Evolutionary conservation across 345 rosid genomes (phyloP).

Genomic region (Leavenworthia alabamica): DNA sequence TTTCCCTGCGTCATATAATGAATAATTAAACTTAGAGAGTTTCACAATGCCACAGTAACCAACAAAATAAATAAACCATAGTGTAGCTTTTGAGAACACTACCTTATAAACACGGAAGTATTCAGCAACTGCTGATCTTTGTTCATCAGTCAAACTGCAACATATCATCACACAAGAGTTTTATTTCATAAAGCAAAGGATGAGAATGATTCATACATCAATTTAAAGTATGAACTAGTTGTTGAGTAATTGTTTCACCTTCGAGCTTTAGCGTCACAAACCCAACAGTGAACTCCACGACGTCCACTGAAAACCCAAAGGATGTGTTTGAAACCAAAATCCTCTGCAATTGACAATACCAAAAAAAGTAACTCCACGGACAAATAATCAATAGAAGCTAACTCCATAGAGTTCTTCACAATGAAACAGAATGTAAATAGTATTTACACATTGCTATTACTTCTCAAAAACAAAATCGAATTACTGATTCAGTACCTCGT

Average conservation of each 20-base stretch:
- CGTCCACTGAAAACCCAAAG: slow-evolving; percentile 97
- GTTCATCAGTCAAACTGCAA: slow-evolving; percentile 79
- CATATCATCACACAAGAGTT: not conserved
- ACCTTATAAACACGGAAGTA: slow-evolving; percentile 88
- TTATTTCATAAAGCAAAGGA: not conserved
- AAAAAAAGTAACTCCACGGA: not conserved
- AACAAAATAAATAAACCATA: not conserved
- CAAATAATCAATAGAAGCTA: too few species aligned
- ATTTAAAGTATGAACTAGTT: not conserved
- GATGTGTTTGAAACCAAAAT: slow-evolving; percentile 82
- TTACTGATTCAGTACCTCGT: too few species aligned
- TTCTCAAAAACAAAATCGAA: too few species aligned
- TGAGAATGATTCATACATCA: not conserved
- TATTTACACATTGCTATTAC: too few species aligned
- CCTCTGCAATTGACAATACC: slow-evolving; percentile 47
- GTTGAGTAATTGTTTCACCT: slow-evolving; percentile 39
- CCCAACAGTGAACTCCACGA: slow-evolving; percentile 98
- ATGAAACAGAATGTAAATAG: too few species aligned
- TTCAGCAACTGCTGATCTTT: slow-evolving; percentile 83
- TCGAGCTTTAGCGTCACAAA: slow-evolving; percentile 89
- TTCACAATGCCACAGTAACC: not conserved
- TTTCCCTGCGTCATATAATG: slow-evolving; percentile 49
- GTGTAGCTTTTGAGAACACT: not conserved
- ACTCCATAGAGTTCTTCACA: too few species aligned
- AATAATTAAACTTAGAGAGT: not conserved